Evolutionary conservation across 768 basidiomycete species (phyloP).

Genomic region (Pleurotus tuber-regium): DNA sequence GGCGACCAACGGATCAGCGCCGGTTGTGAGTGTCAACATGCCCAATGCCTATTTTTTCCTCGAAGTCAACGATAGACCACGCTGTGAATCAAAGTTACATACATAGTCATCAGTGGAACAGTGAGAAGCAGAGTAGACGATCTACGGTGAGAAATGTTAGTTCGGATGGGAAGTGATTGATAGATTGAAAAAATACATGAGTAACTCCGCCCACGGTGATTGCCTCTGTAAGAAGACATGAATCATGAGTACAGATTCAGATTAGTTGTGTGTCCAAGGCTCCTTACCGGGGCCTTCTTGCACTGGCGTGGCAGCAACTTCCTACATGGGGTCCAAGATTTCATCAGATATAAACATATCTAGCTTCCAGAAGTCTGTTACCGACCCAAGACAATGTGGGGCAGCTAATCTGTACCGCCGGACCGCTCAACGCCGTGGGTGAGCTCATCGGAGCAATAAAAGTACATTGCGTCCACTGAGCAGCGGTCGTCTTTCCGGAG

Average conservation of each 20-base stretch:
- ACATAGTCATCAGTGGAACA: conserved; percentile 19
- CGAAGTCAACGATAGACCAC: not conserved
- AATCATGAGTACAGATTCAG: not conserved
- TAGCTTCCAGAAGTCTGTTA: not conserved
- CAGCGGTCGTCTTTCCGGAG: conserved; percentile 12
- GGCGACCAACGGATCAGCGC: conserved; percentile 14
- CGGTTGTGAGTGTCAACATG: conserved; percentile 12
- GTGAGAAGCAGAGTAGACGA: conserved; percentile 18
- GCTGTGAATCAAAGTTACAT: not conserved
- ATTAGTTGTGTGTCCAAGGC: not conserved
- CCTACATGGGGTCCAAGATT: conserved; percentile 4
- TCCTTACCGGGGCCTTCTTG: conserved; percentile 14
- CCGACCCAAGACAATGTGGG: conserved; percentile 14
- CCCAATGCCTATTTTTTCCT: conserved; percentile 11
- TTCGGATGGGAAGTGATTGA: not conserved
- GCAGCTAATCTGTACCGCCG: conserved; percentile 17
- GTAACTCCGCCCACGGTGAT: conserved; percentile 15
- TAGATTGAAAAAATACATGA: conserved; percentile 4
- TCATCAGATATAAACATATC: no score
- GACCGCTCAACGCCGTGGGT: conserved; percentile 15
- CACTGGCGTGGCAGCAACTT: conserved; percentile 15
- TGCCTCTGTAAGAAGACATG: conserved; percentile 4
- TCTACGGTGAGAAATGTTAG: conserved; percentile 7
- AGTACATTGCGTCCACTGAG: conserved; percentile 18
- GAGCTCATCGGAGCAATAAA: conserved; percentile 16